Percentiles rank a stretch among this genome's conserved stretches.
Evolutionary conservation across 1,284 basidiomycete species (phyloP).

Genomic region (Ustilago nuda): DNA sequence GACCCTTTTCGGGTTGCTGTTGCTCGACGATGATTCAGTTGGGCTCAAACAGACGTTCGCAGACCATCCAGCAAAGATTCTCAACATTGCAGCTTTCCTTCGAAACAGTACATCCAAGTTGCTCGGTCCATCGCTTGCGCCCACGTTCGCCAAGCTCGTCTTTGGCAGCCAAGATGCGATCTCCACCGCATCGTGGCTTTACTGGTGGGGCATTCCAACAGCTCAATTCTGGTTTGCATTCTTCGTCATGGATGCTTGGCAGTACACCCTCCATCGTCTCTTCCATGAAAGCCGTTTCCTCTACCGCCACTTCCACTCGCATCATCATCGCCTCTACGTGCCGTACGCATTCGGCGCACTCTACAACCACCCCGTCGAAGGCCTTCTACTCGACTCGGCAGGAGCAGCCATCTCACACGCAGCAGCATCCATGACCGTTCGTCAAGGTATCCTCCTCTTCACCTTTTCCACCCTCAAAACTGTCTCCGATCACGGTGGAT

Average conservation of each 20-base stretch:
- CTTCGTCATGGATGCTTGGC: slow-evolving; percentile 96
- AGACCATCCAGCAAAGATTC: slow-evolving; percentile 72
- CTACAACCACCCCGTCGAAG: slow-evolving; percentile 95
- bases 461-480: slow-evolving; percentile 89
- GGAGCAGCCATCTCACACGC: slow-evolving; percentile 84
- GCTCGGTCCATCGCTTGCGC: slow-evolving; percentile 18
- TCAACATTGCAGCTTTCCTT: slow-evolving; percentile 26
- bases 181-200: slow-evolving; percentile 76
- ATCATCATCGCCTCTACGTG: slow-evolving; percentile 95
- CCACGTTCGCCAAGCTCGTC: slow-evolving; percentile 28
- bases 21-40: slow-evolving; percentile 74
- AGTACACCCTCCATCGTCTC: slow-evolving; percentile 92
- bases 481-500: slow-evolving; percentile 97
- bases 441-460: slow-evolving; percentile 85
- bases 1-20: slow-evolving; percentile 79
- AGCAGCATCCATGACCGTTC: slow-evolving; percentile 78
- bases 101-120: slow-evolving; percentile 21
- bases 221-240: slow-evolving; percentile 83
- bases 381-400: slow-evolving; percentile 87
- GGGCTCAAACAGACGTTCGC: slow-evolving; percentile 59
- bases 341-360: slow-evolving; percentile 97
- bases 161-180: slow-evolving; percentile 45
- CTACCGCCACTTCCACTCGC: slow-evolving; percentile 91
- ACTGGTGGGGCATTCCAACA: slow-evolving; percentile 93
- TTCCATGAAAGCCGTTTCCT: slow-evolving; percentile 93